Evolutionary conservation across 1,284 basidiomycete species (phyloP).

Genomic region (Sporisorium iseilematis-ciliati): DNA sequence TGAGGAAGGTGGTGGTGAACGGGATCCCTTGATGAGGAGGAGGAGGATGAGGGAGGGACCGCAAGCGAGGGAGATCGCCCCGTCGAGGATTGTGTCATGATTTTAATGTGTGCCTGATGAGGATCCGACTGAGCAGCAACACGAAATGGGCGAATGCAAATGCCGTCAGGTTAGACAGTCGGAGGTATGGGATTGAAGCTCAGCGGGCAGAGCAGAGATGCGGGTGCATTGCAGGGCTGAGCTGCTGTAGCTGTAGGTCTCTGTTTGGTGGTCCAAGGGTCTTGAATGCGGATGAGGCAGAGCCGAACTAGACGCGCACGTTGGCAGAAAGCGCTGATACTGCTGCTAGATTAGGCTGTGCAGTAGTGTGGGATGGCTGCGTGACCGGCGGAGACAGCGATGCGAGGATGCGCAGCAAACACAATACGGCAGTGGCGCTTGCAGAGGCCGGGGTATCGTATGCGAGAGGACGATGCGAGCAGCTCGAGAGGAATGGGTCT

Average conservation of each 20-base stretch:
- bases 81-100: slow-evolving; percentile 15
- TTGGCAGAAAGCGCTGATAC: slow-evolving; percentile 1
- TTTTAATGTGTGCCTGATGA: neutral
- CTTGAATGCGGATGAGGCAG: slow-evolving; percentile 15
- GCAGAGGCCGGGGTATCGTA: neutral
- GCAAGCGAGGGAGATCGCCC: neutral
- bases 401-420: slow-evolving; percentile 12
- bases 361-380: slow-evolving; percentile 18
- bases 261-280: neutral
- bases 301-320: slow-evolving; percentile 14
- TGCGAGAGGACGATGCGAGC: slow-evolving; percentile 5
- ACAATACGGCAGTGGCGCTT: slow-evolving; percentile 1
- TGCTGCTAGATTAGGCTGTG: neutral
- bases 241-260: neutral
- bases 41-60: neutral
- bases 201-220: slow-evolving; percentile 16
- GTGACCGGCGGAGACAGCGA: slow-evolving; percentile 10
- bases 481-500: neutral
- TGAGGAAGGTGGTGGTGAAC: slow-evolving; percentile 15
- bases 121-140: slow-evolving; percentile 5
- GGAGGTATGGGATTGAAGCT: slow-evolving; percentile 18
- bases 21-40: neutral
- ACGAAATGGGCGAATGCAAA: neutral
- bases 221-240: slow-evolving; percentile 24
- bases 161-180: neutral